phyloP scores from a whole-genome alignment of 2,329 filamentous ascomycete species.

The Rhynchosporium secalis region DNA sequence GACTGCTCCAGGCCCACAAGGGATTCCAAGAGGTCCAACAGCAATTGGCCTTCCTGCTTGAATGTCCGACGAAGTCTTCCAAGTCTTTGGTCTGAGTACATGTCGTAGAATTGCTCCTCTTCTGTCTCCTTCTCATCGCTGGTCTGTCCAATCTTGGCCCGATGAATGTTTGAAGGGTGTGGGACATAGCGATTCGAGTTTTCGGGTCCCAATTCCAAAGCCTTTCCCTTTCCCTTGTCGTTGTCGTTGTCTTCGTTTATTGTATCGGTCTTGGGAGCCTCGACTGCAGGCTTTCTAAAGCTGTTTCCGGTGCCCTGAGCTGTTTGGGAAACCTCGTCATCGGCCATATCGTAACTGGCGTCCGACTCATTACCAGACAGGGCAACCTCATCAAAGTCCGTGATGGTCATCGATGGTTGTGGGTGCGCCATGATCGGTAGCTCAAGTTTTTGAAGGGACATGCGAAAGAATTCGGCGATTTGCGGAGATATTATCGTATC shows the following conservation, averaged over 20 bases:
- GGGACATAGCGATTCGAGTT: too few species aligned
- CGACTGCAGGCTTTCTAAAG: not conserved
- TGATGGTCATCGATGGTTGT: not conserved
- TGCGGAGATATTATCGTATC: not conserved
- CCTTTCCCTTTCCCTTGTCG: not conserved
- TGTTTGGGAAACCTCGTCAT: not conserved
- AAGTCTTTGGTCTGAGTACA: not conserved
- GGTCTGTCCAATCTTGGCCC: too few species aligned
- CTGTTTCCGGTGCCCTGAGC: not conserved
- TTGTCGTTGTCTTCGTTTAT: not conserved
- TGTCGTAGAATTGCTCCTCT: conserved; percentile 10
- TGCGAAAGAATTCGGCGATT: not conserved
- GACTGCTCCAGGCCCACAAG: not conserved
- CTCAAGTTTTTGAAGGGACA: not conserved
- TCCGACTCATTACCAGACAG: conserved; percentile 15
- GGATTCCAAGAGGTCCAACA: not conserved
- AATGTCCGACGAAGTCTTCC: not conserved
- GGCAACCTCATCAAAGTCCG: conserved; percentile 6
- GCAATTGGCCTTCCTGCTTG: not conserved
- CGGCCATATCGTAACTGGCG: conserved; percentile 12
- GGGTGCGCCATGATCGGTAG: not conserved
- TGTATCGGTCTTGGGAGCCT: not conserved
- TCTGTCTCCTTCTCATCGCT: not conserved
- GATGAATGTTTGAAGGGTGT: too few species aligned
- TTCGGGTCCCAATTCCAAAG: too few species aligned